Base-by-base conservation (phyloP, 1,284 basidiomycete species). In the Inonotus hispidus region DNA sequence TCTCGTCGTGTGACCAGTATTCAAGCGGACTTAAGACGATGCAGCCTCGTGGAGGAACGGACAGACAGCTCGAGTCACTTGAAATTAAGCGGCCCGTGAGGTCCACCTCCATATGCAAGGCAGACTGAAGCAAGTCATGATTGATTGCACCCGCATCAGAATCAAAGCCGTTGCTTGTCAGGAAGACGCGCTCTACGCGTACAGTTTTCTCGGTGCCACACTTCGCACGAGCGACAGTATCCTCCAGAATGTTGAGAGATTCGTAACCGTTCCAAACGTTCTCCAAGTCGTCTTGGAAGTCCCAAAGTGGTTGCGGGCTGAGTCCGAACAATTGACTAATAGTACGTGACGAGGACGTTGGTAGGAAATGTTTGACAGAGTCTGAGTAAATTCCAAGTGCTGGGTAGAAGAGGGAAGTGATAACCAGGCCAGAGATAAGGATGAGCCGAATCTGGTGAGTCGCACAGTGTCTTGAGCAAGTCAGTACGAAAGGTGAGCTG, bases 361-460 rank as follows among this genome's bases (percentile, higher is more conserved):
- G 82, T 58, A 85, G 79, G 47, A 84, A 83, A 63, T 82, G 81
- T 0, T 82, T 81, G 61, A 84, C 82, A 5, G 87, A 83, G 1
- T 87, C 87, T 32, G 88, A 84, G 72, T 94, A 95, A 56, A 93
- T 81, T 50, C 92, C 87, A 53, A 97, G 82, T 10, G 93, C 92
- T 3, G 94, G 94, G 69, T 95, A 98, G 72, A 96, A 92, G 55
- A 99, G 85, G 45, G 92, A 94, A 52, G 95, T 96, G 76, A 99
- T 98, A 69, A 98, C 92, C 63, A 98, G 82, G 62, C 91, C 90
- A 60, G 93, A 96, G 63, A 97, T 88, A 64, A 99, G 82, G 68
- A 99, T 89, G 38, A 97, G 90, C 57, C 94, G 87, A 59, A 96
- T 95, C 78, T 97, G 93, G 71, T 93, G 91, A 4, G 88, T 91